These are phyloP conservation scores for Globisporangium spinosum DNA, from an alignment of 352 stramenopile genomes.

Conservation along the genomic window DNA sequence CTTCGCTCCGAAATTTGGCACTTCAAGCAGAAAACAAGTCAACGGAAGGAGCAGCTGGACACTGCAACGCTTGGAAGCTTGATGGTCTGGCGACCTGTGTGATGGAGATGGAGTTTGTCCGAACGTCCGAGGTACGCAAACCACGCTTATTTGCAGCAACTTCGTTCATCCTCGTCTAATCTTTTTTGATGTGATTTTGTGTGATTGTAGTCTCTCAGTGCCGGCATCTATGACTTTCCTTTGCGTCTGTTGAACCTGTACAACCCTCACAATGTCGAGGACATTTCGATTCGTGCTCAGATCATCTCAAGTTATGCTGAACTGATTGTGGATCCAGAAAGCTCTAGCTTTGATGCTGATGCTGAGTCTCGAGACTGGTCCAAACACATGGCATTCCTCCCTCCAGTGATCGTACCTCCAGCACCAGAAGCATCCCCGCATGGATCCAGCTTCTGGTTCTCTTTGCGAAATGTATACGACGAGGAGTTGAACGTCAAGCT, in stretches of 20 bases:
- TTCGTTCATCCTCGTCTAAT: not conserved
- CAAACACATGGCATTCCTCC: slow-evolving; percentile 61
- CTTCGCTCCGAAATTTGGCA: slow-evolving; percentile 42
- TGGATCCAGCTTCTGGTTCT: slow-evolving; percentile 81
- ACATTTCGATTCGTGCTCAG: slow-evolving; percentile 52
- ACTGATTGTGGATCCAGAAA: slow-evolving; percentile 74
- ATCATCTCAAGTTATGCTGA: slow-evolving; percentile 87
- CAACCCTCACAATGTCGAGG: slow-evolving; percentile 81
- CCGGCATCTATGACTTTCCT: slow-evolving; percentile 56
- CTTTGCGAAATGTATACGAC: slow-evolving; percentile 83
- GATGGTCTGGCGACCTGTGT: slow-evolving; percentile 39
- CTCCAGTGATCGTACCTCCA: slow-evolving; percentile 68
- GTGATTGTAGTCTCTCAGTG: slow-evolving; percentile 20
- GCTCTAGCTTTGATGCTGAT: slow-evolving; percentile 36
- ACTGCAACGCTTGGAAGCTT: slow-evolving; percentile 47
- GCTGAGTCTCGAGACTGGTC: slow-evolving; percentile 19
- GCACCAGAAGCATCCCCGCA: slow-evolving; percentile 43
- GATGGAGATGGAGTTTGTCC: slow-evolving; percentile 68
- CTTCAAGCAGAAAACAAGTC: slow-evolving; percentile 33
- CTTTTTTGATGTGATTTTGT: not conserved
- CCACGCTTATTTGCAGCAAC: not conserved
- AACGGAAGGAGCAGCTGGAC: slow-evolving; percentile 6
- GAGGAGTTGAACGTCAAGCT: slow-evolving; percentile 76
- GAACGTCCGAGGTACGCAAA: slow-evolving; percentile 50
- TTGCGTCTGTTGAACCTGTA: slow-evolving; percentile 71